Conservation (phyloP, 2,329 filamentous ascomycete genomes). For the Colletotrichum noveboracense region DNA sequence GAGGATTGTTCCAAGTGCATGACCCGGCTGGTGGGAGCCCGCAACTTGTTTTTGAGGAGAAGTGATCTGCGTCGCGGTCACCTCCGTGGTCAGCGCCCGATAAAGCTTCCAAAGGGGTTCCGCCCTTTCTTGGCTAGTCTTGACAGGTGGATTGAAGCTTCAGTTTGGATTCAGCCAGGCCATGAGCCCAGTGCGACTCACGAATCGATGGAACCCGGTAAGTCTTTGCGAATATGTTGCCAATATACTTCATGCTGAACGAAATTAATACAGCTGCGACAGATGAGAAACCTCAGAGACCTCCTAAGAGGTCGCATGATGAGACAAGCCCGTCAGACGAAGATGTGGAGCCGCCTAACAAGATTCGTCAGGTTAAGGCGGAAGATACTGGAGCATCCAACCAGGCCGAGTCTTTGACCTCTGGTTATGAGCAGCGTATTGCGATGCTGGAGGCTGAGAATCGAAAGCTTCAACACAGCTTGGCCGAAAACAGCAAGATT, state of each 20-base stretch:
- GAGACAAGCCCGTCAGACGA: not conserved
- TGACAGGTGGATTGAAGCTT: not conserved
- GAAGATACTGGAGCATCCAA: not conserved
- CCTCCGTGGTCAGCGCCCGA: not conserved
- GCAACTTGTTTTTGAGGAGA: not conserved
- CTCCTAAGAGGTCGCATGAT: not conserved
- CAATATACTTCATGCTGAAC: not conserved
- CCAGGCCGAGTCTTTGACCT: not conserved
- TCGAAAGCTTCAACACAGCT: not conserved
- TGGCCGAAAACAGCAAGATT: not conserved
- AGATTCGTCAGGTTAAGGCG: not conserved
- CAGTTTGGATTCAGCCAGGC: not conserved
- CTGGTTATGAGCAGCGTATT: not conserved
- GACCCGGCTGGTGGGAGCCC: not conserved
- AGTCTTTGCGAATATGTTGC: rapidly evolving
- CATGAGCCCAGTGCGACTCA: rapidly evolving
- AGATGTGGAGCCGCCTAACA: not conserved
- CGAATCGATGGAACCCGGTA: not conserved
- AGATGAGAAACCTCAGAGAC: not conserved
- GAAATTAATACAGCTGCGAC: rapidly evolving
- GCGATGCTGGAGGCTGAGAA: not conserved
- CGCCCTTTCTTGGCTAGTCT: not conserved
- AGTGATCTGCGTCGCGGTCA: not conserved
- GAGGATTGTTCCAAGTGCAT: not conserved
- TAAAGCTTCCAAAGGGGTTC: not conserved